phyloP scores from a whole-genome alignment of 2,329 filamentous ascomycete species.

The Epichloe hybrida region DNA sequence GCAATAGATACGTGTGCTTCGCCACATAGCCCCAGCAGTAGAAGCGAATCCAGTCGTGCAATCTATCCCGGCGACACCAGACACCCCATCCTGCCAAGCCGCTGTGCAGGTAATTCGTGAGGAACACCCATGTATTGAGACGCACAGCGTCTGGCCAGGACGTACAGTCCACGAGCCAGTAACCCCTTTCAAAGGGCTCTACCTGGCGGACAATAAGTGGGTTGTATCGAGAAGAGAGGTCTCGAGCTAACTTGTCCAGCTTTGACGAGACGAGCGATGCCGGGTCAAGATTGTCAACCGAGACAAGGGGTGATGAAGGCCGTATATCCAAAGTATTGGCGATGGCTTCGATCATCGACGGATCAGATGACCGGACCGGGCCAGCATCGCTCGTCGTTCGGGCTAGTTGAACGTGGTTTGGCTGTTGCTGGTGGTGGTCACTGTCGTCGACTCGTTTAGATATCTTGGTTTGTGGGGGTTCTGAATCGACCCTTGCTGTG shows the following conservation, averaged over 20 bases:
- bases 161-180: slow-evolving; percentile 55
- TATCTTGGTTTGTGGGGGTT: slow-evolving; percentile 18
- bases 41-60: slow-evolving; percentile 39
- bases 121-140: slow-evolving; percentile 45
- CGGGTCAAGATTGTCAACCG: slow-evolving; percentile 28
- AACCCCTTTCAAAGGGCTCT: slow-evolving; percentile 56
- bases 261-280: slow-evolving; percentile 42
- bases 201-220: slow-evolving; percentile 24
- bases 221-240: slow-evolving; percentile 38
- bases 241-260: slow-evolving; percentile 36
- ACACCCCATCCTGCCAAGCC: slow-evolving; percentile 56
- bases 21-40: slow-evolving; percentile 70
- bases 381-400: slow-evolving; percentile 19
- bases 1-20: slow-evolving; percentile 58
- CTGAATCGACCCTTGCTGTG: slow-evolving; percentile 15
- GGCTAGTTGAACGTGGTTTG: slow-evolving; percentile 7
- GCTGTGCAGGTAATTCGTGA: slow-evolving; percentile 44
- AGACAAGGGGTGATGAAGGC: slow-evolving; percentile 39
- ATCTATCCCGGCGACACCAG: slow-evolving; percentile 34
- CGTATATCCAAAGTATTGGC: slow-evolving; percentile 33
- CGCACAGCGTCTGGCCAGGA: slow-evolving; percentile 37
- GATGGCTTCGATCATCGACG: slow-evolving; percentile 8
- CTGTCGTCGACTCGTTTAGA: slow-evolving; percentile 7
- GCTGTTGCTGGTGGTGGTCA: slow-evolving; percentile 7
- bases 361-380: slow-evolving; percentile 8